phyloP scores from a whole-genome alignment of 2,329 filamentous ascomycete species.

The Cladosporium sp. region DNA sequence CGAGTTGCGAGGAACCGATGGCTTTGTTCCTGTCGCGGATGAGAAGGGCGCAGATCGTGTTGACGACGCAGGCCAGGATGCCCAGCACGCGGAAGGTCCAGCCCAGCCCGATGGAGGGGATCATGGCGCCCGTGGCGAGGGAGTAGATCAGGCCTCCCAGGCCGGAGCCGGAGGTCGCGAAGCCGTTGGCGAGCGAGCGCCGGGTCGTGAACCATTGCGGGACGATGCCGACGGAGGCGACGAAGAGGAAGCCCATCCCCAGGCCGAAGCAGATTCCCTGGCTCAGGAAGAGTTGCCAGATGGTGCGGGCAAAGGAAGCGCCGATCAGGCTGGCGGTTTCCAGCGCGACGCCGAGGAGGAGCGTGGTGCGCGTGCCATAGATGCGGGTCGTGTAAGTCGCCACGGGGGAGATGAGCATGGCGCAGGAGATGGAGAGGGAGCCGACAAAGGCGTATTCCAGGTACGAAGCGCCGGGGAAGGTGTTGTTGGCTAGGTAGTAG shows the following conservation, averaged over 20 bases:
- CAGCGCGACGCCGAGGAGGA: slow-evolving; percentile 62
- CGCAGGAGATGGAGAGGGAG: slow-evolving; percentile 61
- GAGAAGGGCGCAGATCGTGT: slow-evolving; percentile 59
- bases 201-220: slow-evolving; percentile 71
- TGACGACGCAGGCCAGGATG: slow-evolving; percentile 61
- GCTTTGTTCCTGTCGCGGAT: slow-evolving; percentile 68
- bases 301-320: slow-evolving; percentile 63
- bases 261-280: slow-evolving; percentile 75
- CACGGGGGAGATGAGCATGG: slow-evolving; percentile 64
- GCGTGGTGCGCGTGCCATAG: slow-evolving; percentile 60
- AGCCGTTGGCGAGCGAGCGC: slow-evolving; percentile 65
- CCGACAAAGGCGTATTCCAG: slow-evolving; percentile 77
- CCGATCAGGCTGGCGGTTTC: slow-evolving; percentile 63
- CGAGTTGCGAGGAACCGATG: slow-evolving; percentile 61
- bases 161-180: slow-evolving; percentile 65
- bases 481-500: slow-evolving; percentile 63
- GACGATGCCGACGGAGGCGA: slow-evolving; percentile 61
- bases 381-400: slow-evolving; percentile 58
- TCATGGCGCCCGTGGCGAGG: slow-evolving; percentile 65
- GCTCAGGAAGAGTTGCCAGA: slow-evolving; percentile 72
- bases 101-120: slow-evolving; percentile 56
- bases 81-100: slow-evolving; percentile 67
- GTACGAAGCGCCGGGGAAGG: slow-evolving; percentile 59
- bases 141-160: slow-evolving; percentile 70
- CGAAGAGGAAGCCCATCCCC: slow-evolving; percentile 74